Evolutionary conservation across 1,284 basidiomycete species (phyloP).

Genomic region (Ganoderma resinaceum): DNA sequence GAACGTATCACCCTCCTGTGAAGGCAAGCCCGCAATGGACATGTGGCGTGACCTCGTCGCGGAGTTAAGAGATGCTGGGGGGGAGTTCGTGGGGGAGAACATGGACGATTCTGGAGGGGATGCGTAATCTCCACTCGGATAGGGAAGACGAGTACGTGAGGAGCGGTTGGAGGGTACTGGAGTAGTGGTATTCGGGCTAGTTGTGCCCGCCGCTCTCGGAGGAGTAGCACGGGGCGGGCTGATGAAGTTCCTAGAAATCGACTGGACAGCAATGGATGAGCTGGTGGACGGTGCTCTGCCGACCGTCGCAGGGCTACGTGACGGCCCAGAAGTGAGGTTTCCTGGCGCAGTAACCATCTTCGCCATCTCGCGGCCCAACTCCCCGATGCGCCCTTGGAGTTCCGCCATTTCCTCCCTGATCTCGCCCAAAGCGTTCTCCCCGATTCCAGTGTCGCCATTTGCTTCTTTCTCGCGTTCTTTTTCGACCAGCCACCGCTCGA

Average conservation of each 20-base stretch:
- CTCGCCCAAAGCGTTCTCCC: conserved; percentile 49
- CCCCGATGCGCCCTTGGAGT: conserved; percentile 72
- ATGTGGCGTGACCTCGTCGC: conserved; percentile 34
- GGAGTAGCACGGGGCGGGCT: conserved; percentile 48
- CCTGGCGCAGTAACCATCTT: conserved; percentile 65
- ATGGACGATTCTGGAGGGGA: conserved; percentile 55
- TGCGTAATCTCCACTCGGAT: conserved; percentile 82
- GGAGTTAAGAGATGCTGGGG: conserved; percentile 54
- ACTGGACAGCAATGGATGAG: conserved; percentile 42
- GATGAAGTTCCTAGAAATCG: conserved; percentile 37
- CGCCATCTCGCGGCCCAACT: conserved; percentile 80
- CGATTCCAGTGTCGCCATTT: conserved; percentile 36
- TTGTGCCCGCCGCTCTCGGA: conserved; percentile 61
- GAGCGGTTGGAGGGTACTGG: conserved; percentile 38
- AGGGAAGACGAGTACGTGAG: conserved; percentile 69
- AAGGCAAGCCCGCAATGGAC: conserved; percentile 42
- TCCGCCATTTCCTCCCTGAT: conserved; percentile 74
- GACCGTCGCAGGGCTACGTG: conserved; percentile 51
- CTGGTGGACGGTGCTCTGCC: conserved; percentile 45
- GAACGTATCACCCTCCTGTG: conserved; percentile 27
- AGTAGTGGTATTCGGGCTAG: conserved; percentile 65
- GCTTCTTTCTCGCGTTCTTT: conserved; percentile 57
- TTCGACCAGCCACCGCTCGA: conserved; percentile 82
- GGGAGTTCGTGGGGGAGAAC: conserved; percentile 70
- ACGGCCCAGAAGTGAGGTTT: conserved; percentile 61